Conservation (phyloP, 2,329 filamentous ascomycete species). For the Ophiocordyceps camponoti-floridani region DNA sequence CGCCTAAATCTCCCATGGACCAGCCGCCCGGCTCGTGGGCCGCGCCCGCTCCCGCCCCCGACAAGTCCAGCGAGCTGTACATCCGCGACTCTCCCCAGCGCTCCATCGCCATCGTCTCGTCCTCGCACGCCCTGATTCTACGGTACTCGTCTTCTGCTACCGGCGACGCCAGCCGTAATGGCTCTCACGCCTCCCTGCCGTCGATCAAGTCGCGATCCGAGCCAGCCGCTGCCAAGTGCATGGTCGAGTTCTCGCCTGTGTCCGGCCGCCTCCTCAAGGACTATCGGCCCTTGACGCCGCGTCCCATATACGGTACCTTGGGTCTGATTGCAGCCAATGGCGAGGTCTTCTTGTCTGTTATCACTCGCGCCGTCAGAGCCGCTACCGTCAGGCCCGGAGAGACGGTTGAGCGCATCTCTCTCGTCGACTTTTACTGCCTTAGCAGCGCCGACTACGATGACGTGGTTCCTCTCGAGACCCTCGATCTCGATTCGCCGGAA, state of each 20-base stretch:
- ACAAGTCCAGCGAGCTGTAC: slow-evolving; percentile 58
- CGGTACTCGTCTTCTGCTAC: slow-evolving; percentile 50
- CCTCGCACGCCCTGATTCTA: slow-evolving; percentile 67
- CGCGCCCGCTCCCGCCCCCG: slow-evolving; percentile 28
- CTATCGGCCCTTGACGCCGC: slow-evolving; percentile 57
- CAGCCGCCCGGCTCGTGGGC: slow-evolving; percentile 24
- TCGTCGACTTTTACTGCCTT: slow-evolving; percentile 84
- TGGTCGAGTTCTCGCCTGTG: slow-evolving; percentile 66
- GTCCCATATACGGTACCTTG: slow-evolving; percentile 68
- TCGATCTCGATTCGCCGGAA: slow-evolving; percentile 31
- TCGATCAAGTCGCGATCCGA: slow-evolving; percentile 26
- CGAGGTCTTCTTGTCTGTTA: slow-evolving; percentile 82
- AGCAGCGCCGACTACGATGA: slow-evolving; percentile 77
- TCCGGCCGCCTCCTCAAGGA: slow-evolving; percentile 50
- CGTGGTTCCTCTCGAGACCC: slow-evolving; percentile 37
- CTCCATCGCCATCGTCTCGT: slow-evolving; percentile 70
- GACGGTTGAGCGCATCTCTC: slow-evolving; percentile 71
- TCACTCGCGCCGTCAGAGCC: slow-evolving; percentile 61
- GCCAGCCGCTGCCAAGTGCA: slow-evolving; percentile 44
- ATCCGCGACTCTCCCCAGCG: slow-evolving; percentile 77
- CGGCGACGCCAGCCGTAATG: slow-evolving; percentile 40
- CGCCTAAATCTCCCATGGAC: slow-evolving; percentile 22
- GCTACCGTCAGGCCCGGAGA: slow-evolving; percentile 75
- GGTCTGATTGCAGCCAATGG: slow-evolving; percentile 69
- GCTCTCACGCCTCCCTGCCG: slow-evolving; percentile 35